Base-by-base conservation (phyloP, 805 yeast species). In the Spathaspora passalidarum region DNA sequence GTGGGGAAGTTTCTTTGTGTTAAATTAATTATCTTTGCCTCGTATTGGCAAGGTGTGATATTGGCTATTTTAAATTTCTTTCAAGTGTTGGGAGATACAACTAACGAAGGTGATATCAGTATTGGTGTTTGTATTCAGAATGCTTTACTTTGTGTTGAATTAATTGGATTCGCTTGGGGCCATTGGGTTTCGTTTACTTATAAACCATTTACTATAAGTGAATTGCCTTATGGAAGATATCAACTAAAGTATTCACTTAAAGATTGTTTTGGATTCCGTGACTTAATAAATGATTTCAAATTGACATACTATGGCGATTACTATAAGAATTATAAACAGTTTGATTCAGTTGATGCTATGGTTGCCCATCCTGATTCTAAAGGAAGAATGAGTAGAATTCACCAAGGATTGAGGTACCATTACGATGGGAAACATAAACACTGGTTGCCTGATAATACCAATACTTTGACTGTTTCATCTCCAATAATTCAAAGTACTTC, bases 1-100 rank as follows among this genome's bases (percentile, higher is more conserved):
- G 82, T 94, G 79, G 90, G 95, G 9, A 91, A 91, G 66, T 94
- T 94, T 62, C 62, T 94, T 34, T 90, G 97, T 67, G 96, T 94
- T 40, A 94, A 94, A 60, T 75, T 90, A 51, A 89, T 94, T 45
- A 91, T 94, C 41, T 94, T 94, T 73, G 98, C 97, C 19, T 87
- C 96, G n/a, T 94, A 90, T 62, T 94, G 99, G 99, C 99, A 94
- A 61, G 89, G 95, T 0, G 67, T 86, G 7, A 52, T 82, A 1
- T 66, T 87, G 38, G 80, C 81, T 4, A 57, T 80, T 1, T 56
- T 85, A 38, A 69, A 76, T 65, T 69, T 75, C 58, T 53, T 75
- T 56, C 76, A 82, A 44, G 42, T 72, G 37, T 53, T 80, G 22
- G 65, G 64, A 10, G 23, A 20, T 36, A 8, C 21, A 11, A 48